Evolutionary conservation across 2,329 filamentous ascomycete genomes (phyloP).

Genomic region (Colletotrichum theobromicola): DNA sequence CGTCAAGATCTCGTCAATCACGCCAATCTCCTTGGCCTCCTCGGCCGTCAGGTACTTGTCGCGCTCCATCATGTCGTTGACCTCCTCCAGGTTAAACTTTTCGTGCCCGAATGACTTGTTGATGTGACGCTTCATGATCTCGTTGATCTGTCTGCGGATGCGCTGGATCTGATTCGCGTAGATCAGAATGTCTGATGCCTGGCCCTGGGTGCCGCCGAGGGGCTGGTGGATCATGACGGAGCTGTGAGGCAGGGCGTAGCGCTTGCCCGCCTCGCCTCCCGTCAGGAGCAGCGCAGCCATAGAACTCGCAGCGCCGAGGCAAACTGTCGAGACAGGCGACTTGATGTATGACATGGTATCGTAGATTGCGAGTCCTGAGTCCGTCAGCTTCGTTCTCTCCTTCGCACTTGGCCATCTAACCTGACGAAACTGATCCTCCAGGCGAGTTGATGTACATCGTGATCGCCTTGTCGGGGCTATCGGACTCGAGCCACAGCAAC

Average conservation of each 20-base stretch:
- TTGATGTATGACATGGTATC: slow-evolving; percentile 99
- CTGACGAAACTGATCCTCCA: slow-evolving; percentile 84
- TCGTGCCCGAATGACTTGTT: slow-evolving; percentile 78
- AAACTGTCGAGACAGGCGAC: slow-evolving; percentile 91
- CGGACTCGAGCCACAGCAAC: slow-evolving; percentile 96
- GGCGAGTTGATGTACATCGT: slow-evolving; percentile 98
- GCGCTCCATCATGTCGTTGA: slow-evolving; percentile 95
- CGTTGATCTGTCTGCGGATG: slow-evolving; percentile 83
- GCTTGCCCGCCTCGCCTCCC: slow-evolving; percentile 83
- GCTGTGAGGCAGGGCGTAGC: slow-evolving; percentile 90
- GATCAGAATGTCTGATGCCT: slow-evolving; percentile 85
- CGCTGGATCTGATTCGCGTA: slow-evolving; percentile 96
- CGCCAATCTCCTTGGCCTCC: slow-evolving; percentile 87
- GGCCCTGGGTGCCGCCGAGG: slow-evolving; percentile 72
- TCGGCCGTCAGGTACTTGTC: slow-evolving; percentile 92
- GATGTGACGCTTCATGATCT: slow-evolving; percentile 87
- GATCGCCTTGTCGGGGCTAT: slow-evolving; percentile 92
- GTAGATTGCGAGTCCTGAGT: slow-evolving; percentile 80
- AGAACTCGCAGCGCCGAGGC: slow-evolving; percentile 89
- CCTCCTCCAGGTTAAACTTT: slow-evolving; percentile 79
- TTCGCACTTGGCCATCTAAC: slow-evolving; percentile 34
- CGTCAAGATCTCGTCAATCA: slow-evolving; percentile 88
- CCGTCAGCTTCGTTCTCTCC: not conserved
- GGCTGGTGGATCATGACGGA: slow-evolving; percentile 98
- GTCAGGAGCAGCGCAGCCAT: slow-evolving; percentile 92